These are phyloP conservation scores for Keqinozyma sinolaborantium DNA, from an alignment of 1,139 yeast genomes.

Conservation along the genomic window DNA sequence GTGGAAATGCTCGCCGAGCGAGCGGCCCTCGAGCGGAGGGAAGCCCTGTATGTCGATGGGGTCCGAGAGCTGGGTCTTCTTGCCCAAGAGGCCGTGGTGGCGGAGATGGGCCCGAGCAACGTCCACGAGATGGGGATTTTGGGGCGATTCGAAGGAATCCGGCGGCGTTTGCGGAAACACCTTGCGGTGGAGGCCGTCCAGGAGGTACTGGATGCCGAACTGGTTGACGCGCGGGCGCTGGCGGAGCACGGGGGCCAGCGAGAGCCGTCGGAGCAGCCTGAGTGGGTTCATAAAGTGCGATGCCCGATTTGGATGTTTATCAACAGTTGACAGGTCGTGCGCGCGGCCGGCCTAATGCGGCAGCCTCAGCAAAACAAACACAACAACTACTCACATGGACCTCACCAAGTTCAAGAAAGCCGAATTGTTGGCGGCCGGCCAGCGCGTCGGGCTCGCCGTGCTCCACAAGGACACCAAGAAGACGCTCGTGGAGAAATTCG, in stretches of 20 bases:
- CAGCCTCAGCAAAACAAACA: too few relatives aligned
- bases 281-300: too few relatives aligned
- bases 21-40: conserved; percentile 66
- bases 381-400: too few relatives aligned
- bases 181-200: conserved; percentile 54
- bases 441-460: conserved; percentile 31
- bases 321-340: too few relatives aligned
- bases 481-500: conserved; percentile 40
- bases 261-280: too few relatives aligned
- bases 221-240: conserved; percentile 58
- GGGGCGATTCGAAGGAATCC: conserved; percentile 20
- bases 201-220: conserved; percentile 64
- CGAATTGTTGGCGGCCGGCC: conserved; percentile 34
- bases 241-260: too few relatives aligned
- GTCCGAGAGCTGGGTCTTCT: conserved; percentile 60
- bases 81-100: conserved; percentile 70
- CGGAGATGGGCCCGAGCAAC: conserved; percentile 61
- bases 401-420: conserved; percentile 23
- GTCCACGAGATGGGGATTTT: conserved; percentile 41
- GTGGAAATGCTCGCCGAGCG: conserved; percentile 83
- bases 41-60: conserved; percentile 59
- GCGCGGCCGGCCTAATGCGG: too few relatives aligned
- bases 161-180: conserved; percentile 48
- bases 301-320: too few relatives aligned
- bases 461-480: conserved; percentile 41